These are phyloP conservation scores for Cutaneotrichosporon sp. DNA, from an alignment of 1,284 basidiomycete genomes.

Conservation along the genomic window DNA sequence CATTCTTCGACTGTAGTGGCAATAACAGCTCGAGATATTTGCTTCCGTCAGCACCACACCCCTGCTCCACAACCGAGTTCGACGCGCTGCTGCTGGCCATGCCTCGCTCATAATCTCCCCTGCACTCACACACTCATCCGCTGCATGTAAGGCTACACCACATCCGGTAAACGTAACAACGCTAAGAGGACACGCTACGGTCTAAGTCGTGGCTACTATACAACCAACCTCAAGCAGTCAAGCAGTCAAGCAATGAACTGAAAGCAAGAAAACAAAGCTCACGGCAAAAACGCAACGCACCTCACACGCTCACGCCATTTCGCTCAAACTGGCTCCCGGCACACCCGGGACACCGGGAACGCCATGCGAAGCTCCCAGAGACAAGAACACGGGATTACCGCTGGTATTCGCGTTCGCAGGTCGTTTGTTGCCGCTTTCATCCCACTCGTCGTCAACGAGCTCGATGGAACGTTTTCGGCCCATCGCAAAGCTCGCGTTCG, in stretches of 20 bases:
- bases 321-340: background rate
- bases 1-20: no score
- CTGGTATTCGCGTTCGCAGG: background rate
- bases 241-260: no score
- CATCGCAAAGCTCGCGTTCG: constrained; percentile 20
- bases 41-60: no score
- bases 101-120: no score
- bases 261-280: no score
- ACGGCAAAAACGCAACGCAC: no score
- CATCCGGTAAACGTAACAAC: background rate
- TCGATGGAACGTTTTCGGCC: constrained; percentile 38
- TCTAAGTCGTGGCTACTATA: background rate
- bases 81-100: no score
- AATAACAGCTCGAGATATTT: no score
- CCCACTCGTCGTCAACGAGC: constrained; percentile 30
- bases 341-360: background rate
- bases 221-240: background rate
- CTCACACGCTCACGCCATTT: background rate
- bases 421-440: constrained; percentile 16
- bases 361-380: no score
- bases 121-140: no score
- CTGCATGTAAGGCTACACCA: constrained; percentile 2
- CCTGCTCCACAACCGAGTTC: no score
- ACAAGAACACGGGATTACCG: background rate
- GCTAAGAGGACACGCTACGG: background rate